phyloP scores from a whole-genome alignment of 352 stramenopile genomes.

The Phytophthora megakarya region DNA sequence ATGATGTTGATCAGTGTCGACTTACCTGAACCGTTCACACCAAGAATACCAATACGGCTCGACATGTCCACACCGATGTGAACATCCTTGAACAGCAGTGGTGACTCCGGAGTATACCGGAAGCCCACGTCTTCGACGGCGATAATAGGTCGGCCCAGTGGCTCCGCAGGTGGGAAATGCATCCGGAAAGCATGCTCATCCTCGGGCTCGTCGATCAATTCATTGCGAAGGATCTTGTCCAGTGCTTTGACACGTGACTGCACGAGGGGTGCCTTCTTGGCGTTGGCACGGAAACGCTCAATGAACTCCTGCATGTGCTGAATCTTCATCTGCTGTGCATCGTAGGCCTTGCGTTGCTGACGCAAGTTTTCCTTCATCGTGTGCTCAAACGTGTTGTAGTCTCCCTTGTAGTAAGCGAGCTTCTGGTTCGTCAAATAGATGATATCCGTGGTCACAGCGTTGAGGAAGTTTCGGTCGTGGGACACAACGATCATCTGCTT shows the following conservation, averaged over 20 bases:
- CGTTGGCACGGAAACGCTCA: conserved; percentile 95
- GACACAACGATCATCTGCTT: conserved; percentile 96
- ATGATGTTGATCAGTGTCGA: conserved; percentile 97
- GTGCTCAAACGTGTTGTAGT: conserved; percentile 97
- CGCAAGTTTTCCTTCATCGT: conserved; percentile 93
- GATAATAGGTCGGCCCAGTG: conserved; percentile 95
- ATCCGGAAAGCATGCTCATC: conserved; percentile 95
- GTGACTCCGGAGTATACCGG: conserved; percentile 62
- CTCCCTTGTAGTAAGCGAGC: conserved; percentile 93
- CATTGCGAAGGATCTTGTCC: conserved; percentile 86
- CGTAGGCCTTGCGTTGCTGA: conserved; percentile 92
- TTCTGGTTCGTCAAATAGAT: conserved; percentile 93
- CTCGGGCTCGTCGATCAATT: conserved; percentile 92
- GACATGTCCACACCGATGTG: conserved; percentile 98
- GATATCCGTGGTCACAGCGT: conserved; percentile 96
- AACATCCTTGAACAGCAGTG: conserved; percentile 85
- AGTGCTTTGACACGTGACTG: conserved; percentile 96
- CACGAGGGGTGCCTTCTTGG: conserved; percentile 95
- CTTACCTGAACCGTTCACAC: conserved; percentile 94
- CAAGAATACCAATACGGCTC: conserved; percentile 93
- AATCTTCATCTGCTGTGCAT: conserved; percentile 89
- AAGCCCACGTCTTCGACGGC: conserved; percentile 91
- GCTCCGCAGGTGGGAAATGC: conserved; percentile 94
- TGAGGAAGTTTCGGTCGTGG: conserved; percentile 97
- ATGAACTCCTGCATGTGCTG: conserved; percentile 98